These are phyloP conservation scores for Metschnikowia colocasiae DNA, from an alignment of 805 yeast species.

Conservation along the genomic window DNA sequence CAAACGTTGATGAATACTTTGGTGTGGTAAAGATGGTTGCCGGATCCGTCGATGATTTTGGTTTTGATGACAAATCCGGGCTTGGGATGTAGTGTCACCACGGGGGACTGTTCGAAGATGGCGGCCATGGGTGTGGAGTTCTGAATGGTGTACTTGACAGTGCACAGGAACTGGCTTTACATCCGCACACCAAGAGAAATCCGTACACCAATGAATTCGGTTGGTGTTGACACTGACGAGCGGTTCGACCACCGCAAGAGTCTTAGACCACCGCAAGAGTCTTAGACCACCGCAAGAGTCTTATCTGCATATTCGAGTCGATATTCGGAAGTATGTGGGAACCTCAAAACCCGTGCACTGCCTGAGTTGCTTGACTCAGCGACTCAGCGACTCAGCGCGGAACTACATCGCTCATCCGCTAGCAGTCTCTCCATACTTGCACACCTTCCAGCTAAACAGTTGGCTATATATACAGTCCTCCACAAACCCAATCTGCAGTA, in stretches of 20 bases:
- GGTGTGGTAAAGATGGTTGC: conserved; percentile 33
- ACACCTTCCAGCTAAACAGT: neutral
- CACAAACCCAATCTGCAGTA: neutral
- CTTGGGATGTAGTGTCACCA: conserved; percentile 40
- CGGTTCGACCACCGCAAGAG: too few species aligned
- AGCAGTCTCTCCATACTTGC: too few species aligned
- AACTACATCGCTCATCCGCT: too few species aligned
- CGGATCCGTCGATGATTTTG: conserved; percentile 37
- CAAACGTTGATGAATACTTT: conserved; percentile 82
- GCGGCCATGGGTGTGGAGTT: conserved; percentile 14
- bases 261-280: too few species aligned
- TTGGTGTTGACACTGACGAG: too few species aligned
- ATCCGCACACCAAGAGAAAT: too few species aligned
- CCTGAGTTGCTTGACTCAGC: conserved; percentile 4
- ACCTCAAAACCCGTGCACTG: neutral
- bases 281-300: too few species aligned
- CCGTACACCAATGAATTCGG: neutral
- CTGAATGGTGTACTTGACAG: neutral
- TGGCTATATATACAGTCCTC: neutral
- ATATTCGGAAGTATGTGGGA: too few species aligned
- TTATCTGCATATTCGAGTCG: too few species aligned
- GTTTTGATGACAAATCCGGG: conserved; percentile 78
- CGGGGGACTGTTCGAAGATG: conserved; percentile 13
- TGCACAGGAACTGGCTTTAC: neutral
- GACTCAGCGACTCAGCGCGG: neutral